These are phyloP conservation scores for Aurifilum marmelostoma DNA, from an alignment of 2,329 filamentous ascomycete genomes.

Conservation along the genomic window DNA sequence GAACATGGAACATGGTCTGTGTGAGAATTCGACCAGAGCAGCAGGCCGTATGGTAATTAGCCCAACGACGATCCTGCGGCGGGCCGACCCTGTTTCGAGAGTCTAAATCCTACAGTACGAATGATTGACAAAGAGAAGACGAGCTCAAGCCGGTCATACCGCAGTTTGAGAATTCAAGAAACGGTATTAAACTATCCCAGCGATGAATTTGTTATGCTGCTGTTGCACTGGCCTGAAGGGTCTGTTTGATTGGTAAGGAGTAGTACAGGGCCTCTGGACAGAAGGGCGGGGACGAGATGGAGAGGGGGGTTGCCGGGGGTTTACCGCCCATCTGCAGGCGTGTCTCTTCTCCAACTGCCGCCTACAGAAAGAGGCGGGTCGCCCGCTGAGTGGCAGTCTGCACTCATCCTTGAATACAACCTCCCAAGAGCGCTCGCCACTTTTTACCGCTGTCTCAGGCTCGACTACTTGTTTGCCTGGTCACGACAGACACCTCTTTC, in stretches of 20 bases:
- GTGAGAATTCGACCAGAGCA: background rate
- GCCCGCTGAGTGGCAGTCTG: conserved; percentile 4
- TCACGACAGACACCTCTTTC: conserved; percentile 6
- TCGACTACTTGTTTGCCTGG: background rate
- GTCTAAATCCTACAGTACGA: background rate
- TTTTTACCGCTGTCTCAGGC: background rate
- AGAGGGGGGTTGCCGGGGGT: background rate
- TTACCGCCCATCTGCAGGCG: background rate
- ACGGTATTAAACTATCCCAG: background rate
- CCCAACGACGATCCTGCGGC: background rate
- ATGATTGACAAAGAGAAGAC: background rate
- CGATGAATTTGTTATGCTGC: background rate
- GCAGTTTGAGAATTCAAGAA: background rate
- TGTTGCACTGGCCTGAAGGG: background rate
- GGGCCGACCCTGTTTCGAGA: conserved; percentile 13
- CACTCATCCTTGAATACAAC: background rate
- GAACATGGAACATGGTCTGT: background rate
- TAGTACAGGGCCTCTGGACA: background rate
- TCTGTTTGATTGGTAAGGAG: background rate
- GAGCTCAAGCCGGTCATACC: background rate
- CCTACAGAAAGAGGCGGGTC: background rate
- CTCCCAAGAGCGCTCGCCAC: conserved; percentile 3
- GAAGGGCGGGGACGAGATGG: background rate
- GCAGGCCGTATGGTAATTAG: background rate
- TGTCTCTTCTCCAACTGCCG: conserved; percentile 9